Base-by-base conservation (phyloP, 495 filamentous ascomycete genomes). In the Penicillium roqueforti region DNA sequence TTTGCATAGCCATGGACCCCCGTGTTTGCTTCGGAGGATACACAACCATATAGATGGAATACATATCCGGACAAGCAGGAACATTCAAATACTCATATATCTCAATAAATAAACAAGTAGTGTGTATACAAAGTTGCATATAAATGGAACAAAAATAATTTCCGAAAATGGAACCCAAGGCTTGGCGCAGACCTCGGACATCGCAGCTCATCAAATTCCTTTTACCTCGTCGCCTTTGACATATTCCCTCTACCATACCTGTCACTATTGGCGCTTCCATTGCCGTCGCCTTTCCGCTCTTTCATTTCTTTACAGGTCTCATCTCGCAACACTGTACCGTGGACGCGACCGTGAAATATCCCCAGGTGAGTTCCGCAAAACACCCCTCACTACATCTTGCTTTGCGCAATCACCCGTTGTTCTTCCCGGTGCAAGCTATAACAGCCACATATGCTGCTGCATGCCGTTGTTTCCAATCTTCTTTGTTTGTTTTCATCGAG, bases 161-260 rank as follows among this genome's bases (percentile, higher is more conserved):
- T 59, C 61, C 63, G 23, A 64, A 61, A 62, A 29, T 48, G 63
- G 61, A 43, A 58, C 19, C 8, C 28, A 47, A 32, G 56, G 59
- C 64, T 67, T 67, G 64, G 64, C 64, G 55, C 46, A 29, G 40
- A 65, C 64, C 52, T 67, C 64, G 47, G 56, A 57, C 55, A 46
- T 46, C 55, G 53, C 58, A 47, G 55, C 59, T 39, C 59, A 44
- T 55, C 16, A 53, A 22, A 22, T 37, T 34, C 22, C 16, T n/a
- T 11, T 45, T 48, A 36, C 10, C 14, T 38, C 38, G 49, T 40
- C 39, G 46, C 47, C 40, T 23, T 47, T 53, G 19, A 37, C 42
- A 38, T 36, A 31, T 45, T 4, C 20, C 20, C 19, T 23, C 52
- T 20, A 25, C 23, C 20, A 26, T 34, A 53, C 20, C 31, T 45